These are phyloP conservation scores for Krasilnikovozyma curviuscula DNA, from an alignment of 768 basidiomycete species.

Conservation along the genomic window DNA sequence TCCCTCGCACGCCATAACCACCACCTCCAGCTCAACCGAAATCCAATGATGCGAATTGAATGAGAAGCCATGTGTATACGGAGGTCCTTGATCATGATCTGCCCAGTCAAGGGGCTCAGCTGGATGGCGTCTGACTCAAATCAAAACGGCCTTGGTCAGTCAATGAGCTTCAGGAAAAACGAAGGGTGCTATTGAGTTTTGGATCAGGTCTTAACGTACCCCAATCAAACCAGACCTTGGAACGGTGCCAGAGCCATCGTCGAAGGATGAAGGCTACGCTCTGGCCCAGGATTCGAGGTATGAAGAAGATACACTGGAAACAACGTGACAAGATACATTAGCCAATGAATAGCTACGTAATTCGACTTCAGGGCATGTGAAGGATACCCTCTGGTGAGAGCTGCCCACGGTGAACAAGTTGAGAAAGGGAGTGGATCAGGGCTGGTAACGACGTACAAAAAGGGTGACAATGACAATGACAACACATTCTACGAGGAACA, in stretches of 20 bases:
- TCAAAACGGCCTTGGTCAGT: not conserved
- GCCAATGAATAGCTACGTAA: not conserved
- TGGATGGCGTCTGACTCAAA: constrained; percentile 56
- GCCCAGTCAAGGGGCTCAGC: constrained; percentile 66
- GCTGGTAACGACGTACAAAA: constrained; percentile 19
- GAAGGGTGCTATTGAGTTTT: not conserved
- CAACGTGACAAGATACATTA: not conserved
- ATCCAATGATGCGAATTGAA: constrained; percentile 62
- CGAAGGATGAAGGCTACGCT: constrained; percentile 48
- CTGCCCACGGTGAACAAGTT: too few species aligned
- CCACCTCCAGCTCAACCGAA: constrained; percentile 77
- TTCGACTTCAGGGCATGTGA: not conserved
- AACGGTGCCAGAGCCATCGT: constrained; percentile 56
- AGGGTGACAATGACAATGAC: constrained; percentile 23
- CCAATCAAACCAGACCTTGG: constrained; percentile 60
- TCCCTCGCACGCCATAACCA: constrained; percentile 66
- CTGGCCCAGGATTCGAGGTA: constrained; percentile 63
- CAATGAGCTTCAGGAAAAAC: not conserved
- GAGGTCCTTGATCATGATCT: constrained; percentile 72
- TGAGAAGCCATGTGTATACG: constrained; percentile 84
- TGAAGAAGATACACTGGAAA: constrained; percentile 46
- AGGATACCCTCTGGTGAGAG: constrained; percentile 25
- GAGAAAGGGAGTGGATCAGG: too few species aligned
- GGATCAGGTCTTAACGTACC: constrained; percentile 31
- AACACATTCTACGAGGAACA: constrained; percentile 21